Percentiles rank a stretch among this genome's conserved stretches.
These are phyloP conservation scores for Candida tallmaniae DNA, from an alignment of 805 yeast species.

Conservation along the genomic window DNA sequence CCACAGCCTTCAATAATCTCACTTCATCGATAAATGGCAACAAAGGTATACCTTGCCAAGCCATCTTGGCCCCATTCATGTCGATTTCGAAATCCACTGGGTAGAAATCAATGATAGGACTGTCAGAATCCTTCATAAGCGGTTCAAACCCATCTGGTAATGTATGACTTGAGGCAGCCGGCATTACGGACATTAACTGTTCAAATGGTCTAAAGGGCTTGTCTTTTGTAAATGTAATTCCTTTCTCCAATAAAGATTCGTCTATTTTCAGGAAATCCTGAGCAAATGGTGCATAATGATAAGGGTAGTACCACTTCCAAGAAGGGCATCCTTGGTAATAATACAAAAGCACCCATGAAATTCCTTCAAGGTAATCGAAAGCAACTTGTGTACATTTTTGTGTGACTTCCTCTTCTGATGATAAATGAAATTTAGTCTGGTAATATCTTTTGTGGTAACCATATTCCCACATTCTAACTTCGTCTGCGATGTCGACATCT, in stretches of 20 bases:
- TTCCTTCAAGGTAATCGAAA: conserved; percentile 81
- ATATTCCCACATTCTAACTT: conserved; percentile 74
- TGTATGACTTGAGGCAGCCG: conserved; percentile 88
- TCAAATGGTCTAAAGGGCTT: conserved; percentile 87
- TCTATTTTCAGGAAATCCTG: conserved; percentile 65
- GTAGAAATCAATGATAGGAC: conserved; percentile 86
- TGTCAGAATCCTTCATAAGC: conserved; percentile 71
- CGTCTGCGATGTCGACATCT: conserved; percentile 30
- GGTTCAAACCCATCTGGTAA: conserved; percentile 78
- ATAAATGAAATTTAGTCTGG: conserved; percentile 61
- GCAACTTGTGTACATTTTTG: conserved; percentile 57
- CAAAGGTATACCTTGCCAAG: conserved; percentile 92
- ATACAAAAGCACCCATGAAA: conserved; percentile 92
- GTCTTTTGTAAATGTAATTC: conserved; percentile 60
- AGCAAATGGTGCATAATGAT: conserved; percentile 97
- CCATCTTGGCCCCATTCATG: conserved; percentile 92
- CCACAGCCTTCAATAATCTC: conserved; percentile 65
- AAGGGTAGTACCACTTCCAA: conserved; percentile 98
- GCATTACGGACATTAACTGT: conserved; percentile 91
- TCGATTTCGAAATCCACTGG: conserved; percentile 86
- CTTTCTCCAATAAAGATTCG: conserved; percentile 38
- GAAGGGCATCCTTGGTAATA: conserved; percentile 98
- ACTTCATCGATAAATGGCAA: conserved; percentile 86
- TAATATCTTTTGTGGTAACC: conserved; percentile 87
- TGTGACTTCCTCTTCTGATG: conserved; percentile 50